Conservation (phyloP, 2,329 filamentous ascomycete species). For the Akanthomyces lecanii region DNA sequence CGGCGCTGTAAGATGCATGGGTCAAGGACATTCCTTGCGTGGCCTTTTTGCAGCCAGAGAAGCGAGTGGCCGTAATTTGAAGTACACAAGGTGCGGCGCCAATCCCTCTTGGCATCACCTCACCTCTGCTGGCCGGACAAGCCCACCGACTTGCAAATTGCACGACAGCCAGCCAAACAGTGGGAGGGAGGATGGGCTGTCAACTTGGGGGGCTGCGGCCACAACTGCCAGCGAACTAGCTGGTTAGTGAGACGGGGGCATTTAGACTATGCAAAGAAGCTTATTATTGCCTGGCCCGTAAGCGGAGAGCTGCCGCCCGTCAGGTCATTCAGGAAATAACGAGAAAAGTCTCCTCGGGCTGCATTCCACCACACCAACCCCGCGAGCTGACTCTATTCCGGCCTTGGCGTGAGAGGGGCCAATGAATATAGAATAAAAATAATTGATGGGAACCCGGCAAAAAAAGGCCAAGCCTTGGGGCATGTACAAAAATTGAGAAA, state of each 20-base stretch:
- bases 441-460: background rate
- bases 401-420: slow-evolving; percentile 7
- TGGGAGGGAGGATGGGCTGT: background rate
- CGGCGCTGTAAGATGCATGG: background rate
- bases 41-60: background rate
- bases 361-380: background rate
- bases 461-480: background rate
- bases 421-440: background rate
- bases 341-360: background rate
- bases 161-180: background rate
- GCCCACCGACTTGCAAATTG: background rate
- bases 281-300: background rate
- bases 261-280: slow-evolving; percentile 13
- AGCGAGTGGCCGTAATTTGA: background rate
- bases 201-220: background rate
- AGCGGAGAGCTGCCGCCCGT: background rate
- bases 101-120: slow-evolving; percentile 10
- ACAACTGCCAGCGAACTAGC: background rate
- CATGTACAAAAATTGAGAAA: background rate
- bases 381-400: slow-evolving; percentile 1
- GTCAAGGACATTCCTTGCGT: background rate
- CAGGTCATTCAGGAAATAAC: background rate
- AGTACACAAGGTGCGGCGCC: background rate
- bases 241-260: background rate
- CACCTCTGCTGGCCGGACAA: background rate